Evolutionary conservation across 441 rosid species (phyloP).

Genomic region (Euphorbia schlechtendalii): DNA sequence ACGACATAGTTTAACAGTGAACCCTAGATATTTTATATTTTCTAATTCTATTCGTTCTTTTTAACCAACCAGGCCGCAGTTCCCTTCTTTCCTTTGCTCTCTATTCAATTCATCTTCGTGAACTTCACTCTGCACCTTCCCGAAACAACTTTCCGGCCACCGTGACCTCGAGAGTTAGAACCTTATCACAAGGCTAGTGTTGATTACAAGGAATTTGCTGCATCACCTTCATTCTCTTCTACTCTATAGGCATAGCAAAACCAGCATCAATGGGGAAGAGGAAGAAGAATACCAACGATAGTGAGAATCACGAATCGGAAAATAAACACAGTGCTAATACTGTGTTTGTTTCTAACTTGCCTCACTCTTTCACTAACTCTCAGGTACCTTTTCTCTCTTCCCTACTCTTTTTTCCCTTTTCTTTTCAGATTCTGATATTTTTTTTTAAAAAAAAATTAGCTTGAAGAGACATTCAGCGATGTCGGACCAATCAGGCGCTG

Average conservation of each 20-base stretch:
- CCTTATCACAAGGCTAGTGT: too few species aligned
- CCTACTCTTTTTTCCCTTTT: background rate
- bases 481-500: conserved; percentile 92
- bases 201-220: too few species aligned
- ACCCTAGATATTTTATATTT: too few species aligned
- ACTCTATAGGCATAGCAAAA: too few species aligned
- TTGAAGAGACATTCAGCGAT: conserved; percentile 78
- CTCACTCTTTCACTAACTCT: conserved; percentile 72
- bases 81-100: too few species aligned
- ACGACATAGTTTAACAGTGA: too few species aligned
- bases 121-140: too few species aligned
- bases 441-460: conserved; percentile 31
- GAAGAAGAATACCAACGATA: conserved; percentile 19
- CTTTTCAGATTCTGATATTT: background rate
- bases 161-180: too few species aligned
- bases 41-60: too few species aligned
- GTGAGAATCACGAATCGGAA: conserved; percentile 7
- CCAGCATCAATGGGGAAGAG: conserved; percentile 50
- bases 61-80: too few species aligned
- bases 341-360: conserved; percentile 72
- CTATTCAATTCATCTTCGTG: too few species aligned
- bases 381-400: conserved; percentile 36
- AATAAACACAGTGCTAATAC: conserved; percentile 59
- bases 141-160: too few species aligned
- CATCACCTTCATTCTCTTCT: background rate